Percentiles rank a stretch among this genome's conserved stretches.
phyloP scores from a whole-genome alignment of 306 rosid species.

The Albizia julibrissin region DNA sequence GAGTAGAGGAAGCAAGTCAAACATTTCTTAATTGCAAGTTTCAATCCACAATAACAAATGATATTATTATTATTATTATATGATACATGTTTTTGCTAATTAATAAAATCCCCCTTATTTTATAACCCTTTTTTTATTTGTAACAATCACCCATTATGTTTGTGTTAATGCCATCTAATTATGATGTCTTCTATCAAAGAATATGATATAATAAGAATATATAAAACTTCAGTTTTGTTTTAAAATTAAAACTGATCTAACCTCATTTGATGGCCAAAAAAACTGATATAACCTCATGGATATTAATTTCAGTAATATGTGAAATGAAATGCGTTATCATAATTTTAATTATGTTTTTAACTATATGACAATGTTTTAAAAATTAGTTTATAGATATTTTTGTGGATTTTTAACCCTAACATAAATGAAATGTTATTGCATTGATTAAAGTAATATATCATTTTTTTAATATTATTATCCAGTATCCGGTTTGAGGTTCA shows the following conservation, averaged over 20 bases:
- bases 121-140: neutral
- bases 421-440: neutral
- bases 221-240: neutral
- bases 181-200: neutral
- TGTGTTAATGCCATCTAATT: neutral
- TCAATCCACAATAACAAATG: no score
- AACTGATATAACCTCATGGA: neutral
- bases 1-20: no score
- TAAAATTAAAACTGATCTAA: neutral
- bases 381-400: no score
- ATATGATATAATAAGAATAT: neutral
- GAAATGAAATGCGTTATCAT: no score
- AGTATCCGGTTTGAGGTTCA: no score
- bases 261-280: no score
- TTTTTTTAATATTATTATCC: no score
- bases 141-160: neutral
- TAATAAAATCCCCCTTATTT: neutral
- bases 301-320: no score
- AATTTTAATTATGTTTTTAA: no score
- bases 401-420: neutral
- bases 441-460: no score
- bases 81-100: neutral
- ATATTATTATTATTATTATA: no score
- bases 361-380: neutral
- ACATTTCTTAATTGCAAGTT: no score